Evolutionary conservation across 2,329 filamentous ascomycete genomes (phyloP).

Genomic region (Pseudodiploospora longispora): DNA sequence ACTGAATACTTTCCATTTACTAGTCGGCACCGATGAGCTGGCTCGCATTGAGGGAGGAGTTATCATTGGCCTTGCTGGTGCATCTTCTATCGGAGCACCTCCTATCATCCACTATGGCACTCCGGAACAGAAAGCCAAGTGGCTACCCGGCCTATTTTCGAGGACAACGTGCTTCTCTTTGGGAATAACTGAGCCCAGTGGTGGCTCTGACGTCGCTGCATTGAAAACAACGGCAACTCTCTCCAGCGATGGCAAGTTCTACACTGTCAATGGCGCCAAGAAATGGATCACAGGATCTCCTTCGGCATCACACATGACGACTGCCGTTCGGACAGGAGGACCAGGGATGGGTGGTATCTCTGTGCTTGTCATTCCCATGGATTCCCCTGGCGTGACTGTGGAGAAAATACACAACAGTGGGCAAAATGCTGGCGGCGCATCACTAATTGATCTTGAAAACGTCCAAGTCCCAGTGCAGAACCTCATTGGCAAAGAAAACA

Average conservation of each 20-base stretch:
- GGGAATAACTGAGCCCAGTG: slow-evolving; percentile 55
- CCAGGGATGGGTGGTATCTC: slow-evolving; percentile 46
- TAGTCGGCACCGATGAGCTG: slow-evolving; percentile 49
- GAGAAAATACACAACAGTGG: slow-evolving; percentile 54
- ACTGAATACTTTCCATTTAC: slow-evolving; percentile 48
- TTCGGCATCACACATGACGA: slow-evolving; percentile 53
- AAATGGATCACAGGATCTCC: slow-evolving; percentile 60
- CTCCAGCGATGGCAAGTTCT: slow-evolving; percentile 36
- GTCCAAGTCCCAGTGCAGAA: slow-evolving; percentile 39
- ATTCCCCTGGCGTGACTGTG: slow-evolving; percentile 39
- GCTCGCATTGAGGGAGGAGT: slow-evolving; percentile 49
- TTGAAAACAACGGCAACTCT: slow-evolving; percentile 51
- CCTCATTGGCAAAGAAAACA: slow-evolving; percentile 41
- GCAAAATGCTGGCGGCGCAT: slow-evolving; percentile 55
- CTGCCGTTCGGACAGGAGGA: slow-evolving; percentile 52
- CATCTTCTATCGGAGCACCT: slow-evolving; percentile 54
- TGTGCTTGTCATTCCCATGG: slow-evolving; percentile 47
- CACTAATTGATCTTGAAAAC: slow-evolving; percentile 47
- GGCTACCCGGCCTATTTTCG: slow-evolving; percentile 50
- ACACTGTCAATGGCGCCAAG: slow-evolving; percentile 59
- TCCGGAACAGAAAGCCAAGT: slow-evolving; percentile 36
- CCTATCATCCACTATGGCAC: slow-evolving; percentile 57
- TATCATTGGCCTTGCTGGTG: slow-evolving; percentile 48
- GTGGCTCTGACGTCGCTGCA: slow-evolving; percentile 56
- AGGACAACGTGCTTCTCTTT: slow-evolving; percentile 55